A percentile compares a stretch with the other conserved stretches of the same genome.
phyloP scores from a whole-genome alignment of 2,329 filamentous ascomycete genomes.

The Colletotrichum lindemuthianum region DNA sequence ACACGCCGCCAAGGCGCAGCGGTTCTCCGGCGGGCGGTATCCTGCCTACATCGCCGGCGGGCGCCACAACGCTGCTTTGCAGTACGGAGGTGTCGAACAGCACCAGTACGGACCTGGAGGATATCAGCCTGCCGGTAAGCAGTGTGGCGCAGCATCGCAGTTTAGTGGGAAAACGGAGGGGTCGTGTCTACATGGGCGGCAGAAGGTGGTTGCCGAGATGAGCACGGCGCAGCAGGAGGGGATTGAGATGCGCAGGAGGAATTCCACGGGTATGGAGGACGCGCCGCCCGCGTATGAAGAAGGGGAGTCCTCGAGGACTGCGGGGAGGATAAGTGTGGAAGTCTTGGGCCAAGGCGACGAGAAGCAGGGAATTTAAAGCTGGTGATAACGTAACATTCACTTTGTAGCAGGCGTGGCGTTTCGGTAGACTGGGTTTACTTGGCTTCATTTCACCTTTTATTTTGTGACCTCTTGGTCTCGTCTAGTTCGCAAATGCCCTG shows the following conservation, averaged over 20 bases:
- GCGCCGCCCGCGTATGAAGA: constrained; percentile 32
- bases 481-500: constrained; percentile 32
- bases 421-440: not conserved
- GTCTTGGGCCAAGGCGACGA: constrained; percentile 6
- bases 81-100: not conserved
- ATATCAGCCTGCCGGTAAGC: no score
- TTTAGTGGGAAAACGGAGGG: no score
- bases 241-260: constrained; percentile 9
- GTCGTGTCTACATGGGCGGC: not conserved
- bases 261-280: constrained; percentile 8
- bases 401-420: constrained; percentile 24
- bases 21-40: constrained; percentile 12
- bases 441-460: constrained; percentile 24
- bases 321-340: constrained; percentile 23
- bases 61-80: not conserved
- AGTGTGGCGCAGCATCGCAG: no score
- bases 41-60: not conserved
- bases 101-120: not conserved
- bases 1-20: constrained; percentile 28
- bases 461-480: constrained; percentile 16
- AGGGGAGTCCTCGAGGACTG: not conserved
- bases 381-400: not conserved
- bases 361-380: not conserved
- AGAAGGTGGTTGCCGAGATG: not conserved
- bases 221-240: constrained; percentile 14